Evolutionary conservation across 2,329 filamentous ascomycete genomes (phyloP).

Genomic region (Botrytis aclada): DNA sequence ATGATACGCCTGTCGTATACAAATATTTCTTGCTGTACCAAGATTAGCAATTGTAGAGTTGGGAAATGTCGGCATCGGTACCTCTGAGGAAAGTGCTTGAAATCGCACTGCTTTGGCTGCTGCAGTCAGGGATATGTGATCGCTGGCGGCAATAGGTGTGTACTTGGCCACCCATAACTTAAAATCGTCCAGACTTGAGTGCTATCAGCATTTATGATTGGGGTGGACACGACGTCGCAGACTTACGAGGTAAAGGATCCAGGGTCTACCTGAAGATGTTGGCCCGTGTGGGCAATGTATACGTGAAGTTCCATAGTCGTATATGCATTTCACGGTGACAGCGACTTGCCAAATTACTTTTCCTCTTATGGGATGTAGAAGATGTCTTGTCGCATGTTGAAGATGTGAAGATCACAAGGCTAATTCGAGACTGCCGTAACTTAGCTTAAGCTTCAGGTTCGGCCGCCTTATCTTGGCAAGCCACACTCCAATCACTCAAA

Average conservation of each 20-base stretch:
- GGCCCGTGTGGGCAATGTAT: constrained; percentile 89
- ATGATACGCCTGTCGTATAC: constrained; percentile 83
- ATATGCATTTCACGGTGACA: constrained; percentile 33
- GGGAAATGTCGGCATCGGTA: constrained; percentile 41
- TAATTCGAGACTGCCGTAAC: background rate
- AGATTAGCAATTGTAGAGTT: constrained; percentile 25
- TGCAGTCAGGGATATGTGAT: constrained; percentile 83
- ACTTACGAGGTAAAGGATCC: constrained; percentile 71
- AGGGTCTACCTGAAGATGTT: constrained; percentile 76
- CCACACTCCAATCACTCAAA: constrained; percentile 7
- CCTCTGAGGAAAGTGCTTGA: constrained; percentile 77
- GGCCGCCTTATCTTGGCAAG: constrained; percentile 16
- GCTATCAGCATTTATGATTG: constrained; percentile 15
- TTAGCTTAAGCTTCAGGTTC: background rate
- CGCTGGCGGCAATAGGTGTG: constrained; percentile 68
- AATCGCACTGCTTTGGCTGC: constrained; percentile 54
- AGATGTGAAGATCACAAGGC: constrained; percentile 25
- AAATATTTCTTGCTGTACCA: constrained; percentile 74
- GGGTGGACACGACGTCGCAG: constrained; percentile 1
- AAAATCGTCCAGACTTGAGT: constrained; percentile 72
- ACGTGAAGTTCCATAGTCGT: constrained; percentile 79
- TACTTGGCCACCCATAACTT: constrained; percentile 75
- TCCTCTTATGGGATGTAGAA: constrained; percentile 21
- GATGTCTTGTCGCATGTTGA: constrained; percentile 24
- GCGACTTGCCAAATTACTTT: constrained; percentile 27